Base-by-base conservation (phyloP, 345 rosid genomes). In the Bruguiera parviflora region DNA sequence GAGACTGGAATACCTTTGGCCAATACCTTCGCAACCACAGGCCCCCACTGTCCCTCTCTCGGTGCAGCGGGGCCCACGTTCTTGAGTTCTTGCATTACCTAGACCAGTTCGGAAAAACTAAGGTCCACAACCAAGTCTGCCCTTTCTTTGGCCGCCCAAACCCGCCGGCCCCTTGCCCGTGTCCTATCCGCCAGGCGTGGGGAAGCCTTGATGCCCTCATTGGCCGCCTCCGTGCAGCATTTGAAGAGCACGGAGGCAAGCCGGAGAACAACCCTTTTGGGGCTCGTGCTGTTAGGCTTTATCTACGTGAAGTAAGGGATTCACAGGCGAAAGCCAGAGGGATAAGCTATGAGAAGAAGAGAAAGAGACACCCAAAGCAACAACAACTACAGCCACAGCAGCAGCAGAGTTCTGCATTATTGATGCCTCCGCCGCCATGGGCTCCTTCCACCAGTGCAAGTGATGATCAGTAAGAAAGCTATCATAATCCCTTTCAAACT, bases 141-240 rank as follows among this genome's bases (percentile, higher is more conserved):
- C 96, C 96, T 11, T 92, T 92, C 88, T 92, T 84, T 6, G 98
- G 98, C 24, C 93, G 86, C 74, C 93, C 98, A 3, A 90, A 82
- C 79, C 98, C 98, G 11, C 98, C 98, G 5, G 96, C 96, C n/a
- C 96, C 98, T 7, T 92, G 98, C 71, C 90, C 96, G 1, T 92
- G 98, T 68, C 98, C 98, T 6, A 96, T 90, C 68, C 88, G 96
- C 22, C 98, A 92, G 68, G 98, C 98, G n/a, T 92, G 98, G 98
- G 98, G 98, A 22, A 90, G 96, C 77, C 92, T 92, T 20, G 98
- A 92, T 64, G 96, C 98, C 57, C 98, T 92, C 79, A 82, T 90
- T 39, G 98, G 98, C 66, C 88, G 98, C 31, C 98, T 92, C 66
- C 84, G 98, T 4, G 96, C 98, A 0, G 98, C 98, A 73, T 92